Percentiles rank a stretch among this genome's conserved stretches.
phyloP scores from a whole-genome alignment of 495 filamentous ascomycete species.

The Daldinia loculata region DNA sequence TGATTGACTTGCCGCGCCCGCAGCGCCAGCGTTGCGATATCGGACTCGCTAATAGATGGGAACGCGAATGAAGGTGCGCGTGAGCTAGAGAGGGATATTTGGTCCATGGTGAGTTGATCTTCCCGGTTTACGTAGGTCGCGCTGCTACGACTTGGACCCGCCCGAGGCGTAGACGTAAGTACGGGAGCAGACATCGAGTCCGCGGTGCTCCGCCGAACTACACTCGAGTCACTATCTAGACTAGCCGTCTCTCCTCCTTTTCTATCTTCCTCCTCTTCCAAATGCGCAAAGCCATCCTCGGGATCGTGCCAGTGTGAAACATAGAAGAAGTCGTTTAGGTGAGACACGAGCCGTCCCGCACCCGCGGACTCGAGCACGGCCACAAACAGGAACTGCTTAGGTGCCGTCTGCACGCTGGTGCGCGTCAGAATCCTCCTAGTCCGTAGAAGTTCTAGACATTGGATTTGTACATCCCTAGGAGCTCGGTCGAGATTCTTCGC shows the following conservation, averaged over 20 bases:
- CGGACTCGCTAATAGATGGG: slow-evolving; percentile 37
- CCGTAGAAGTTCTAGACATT: slow-evolving; percentile 87
- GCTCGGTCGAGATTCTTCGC: slow-evolving; percentile 80
- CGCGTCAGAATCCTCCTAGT: slow-evolving; percentile 78
- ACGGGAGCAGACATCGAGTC: slow-evolving; percentile 9
- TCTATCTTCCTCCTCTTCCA: slow-evolving; percentile 56
- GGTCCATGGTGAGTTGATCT: not conserved
- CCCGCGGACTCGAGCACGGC: slow-evolving; percentile 66
- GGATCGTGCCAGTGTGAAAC: slow-evolving; percentile 86
- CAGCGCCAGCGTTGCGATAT: slow-evolving; percentile 52
- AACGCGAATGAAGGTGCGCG: not conserved
- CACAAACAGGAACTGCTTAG: slow-evolving; percentile 82
- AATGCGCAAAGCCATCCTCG: slow-evolving; percentile 73
- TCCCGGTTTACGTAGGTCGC: slow-evolving; percentile 1
- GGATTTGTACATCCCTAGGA: slow-evolving; percentile 78
- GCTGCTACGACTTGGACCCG: slow-evolving; percentile 14
- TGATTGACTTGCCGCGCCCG: slow-evolving; percentile 43
- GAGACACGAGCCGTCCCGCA: slow-evolving; percentile 44
- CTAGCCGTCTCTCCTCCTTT: slow-evolving; percentile 40
- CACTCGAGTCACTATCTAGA: slow-evolving; percentile 46
- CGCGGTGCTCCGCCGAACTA: slow-evolving; percentile 35
- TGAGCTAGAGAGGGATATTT: slow-evolving; percentile 1
- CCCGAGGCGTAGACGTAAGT: not conserved
- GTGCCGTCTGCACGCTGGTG: slow-evolving; percentile 74
- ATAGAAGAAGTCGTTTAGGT: slow-evolving; percentile 84